These are phyloP conservation scores for Botrytis fragariae DNA, from an alignment of 2,329 filamentous ascomycete species.

Conservation along the genomic window DNA sequence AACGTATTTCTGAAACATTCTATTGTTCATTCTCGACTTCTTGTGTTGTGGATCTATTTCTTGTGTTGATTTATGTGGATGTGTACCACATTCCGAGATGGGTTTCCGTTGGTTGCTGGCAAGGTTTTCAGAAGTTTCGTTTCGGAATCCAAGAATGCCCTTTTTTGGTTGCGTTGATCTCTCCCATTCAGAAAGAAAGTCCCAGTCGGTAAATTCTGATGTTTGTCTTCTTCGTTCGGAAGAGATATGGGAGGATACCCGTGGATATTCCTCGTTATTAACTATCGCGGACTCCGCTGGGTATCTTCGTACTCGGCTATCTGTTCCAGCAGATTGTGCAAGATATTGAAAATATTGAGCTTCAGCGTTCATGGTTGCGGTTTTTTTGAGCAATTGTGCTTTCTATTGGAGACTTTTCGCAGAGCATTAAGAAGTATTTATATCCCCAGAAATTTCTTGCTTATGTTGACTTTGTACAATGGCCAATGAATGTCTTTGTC, in stretches of 20 bases:
- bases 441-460: neutral
- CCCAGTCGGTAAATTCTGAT: neutral
- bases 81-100: neutral
- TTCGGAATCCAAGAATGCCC: fast-evolving
- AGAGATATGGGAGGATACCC: neutral
- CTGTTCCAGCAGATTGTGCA: neutral
- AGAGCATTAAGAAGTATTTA: neutral
- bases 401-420: neutral
- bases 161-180: neutral
- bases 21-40: neutral
- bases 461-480: neutral
- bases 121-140: neutral
- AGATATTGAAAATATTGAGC: neutral
- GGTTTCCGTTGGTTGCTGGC: neutral
- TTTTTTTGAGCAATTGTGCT: neutral
- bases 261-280: too few relatives aligned
- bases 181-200: neutral
- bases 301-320: neutral
- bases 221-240: neutral
- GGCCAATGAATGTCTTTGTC: neutral
- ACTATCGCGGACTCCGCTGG: too few relatives aligned
- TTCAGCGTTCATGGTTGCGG: neutral
- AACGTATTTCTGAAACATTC: neutral
- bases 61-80: neutral
- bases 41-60: neutral